Evolutionary conservation across 2,329 filamentous ascomycete genomes (phyloP).

Genomic region (Pseudofabraea citricarpa): DNA sequence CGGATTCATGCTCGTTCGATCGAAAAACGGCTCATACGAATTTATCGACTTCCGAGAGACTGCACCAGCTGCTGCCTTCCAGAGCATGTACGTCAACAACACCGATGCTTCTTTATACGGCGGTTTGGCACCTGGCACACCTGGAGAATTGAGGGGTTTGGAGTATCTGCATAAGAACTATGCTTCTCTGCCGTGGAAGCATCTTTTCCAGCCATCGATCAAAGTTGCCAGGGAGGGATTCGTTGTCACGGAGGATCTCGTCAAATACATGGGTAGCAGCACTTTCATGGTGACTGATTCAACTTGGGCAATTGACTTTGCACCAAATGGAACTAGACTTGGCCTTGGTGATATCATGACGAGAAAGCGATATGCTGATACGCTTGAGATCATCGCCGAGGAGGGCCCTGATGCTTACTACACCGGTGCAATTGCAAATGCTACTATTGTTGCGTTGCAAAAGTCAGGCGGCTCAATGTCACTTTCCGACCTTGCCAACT

Average conservation of each 20-base stretch:
- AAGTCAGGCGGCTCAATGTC: slow-evolving; percentile 79
- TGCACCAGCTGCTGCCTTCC: slow-evolving; percentile 53
- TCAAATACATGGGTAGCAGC: slow-evolving; percentile 54
- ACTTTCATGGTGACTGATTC: slow-evolving; percentile 68
- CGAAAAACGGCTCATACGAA: slow-evolving; percentile 56
- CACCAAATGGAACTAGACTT: slow-evolving; percentile 71
- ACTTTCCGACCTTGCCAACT: slow-evolving; percentile 69
- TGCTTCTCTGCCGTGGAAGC: slow-evolving; percentile 47
- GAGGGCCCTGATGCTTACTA: slow-evolving; percentile 73
- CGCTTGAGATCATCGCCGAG: slow-evolving; percentile 71
- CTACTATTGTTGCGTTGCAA: slow-evolving; percentile 66
- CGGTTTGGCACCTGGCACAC: slow-evolving; percentile 51
- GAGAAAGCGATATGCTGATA: slow-evolving; percentile 73
- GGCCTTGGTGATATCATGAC: slow-evolving; percentile 73
- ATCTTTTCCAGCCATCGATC: slow-evolving; percentile 54
- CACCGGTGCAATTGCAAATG: slow-evolving; percentile 64
- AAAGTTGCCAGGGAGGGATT: slow-evolving; percentile 57
- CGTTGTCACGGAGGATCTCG: slow-evolving; percentile 52
- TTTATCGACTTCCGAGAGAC: slow-evolving; percentile 67
- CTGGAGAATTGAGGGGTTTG: slow-evolving; percentile 40
- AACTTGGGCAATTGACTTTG: slow-evolving; percentile 83
- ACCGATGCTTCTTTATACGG: slow-evolving; percentile 48
- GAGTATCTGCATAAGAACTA: slow-evolving; percentile 38
- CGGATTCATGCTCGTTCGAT: slow-evolving; percentile 60
- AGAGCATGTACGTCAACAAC: slow-evolving; percentile 60